phyloP scores from a whole-genome alignment of 1,284 basidiomycete genomes.

The Pascua guehoae region DNA sequence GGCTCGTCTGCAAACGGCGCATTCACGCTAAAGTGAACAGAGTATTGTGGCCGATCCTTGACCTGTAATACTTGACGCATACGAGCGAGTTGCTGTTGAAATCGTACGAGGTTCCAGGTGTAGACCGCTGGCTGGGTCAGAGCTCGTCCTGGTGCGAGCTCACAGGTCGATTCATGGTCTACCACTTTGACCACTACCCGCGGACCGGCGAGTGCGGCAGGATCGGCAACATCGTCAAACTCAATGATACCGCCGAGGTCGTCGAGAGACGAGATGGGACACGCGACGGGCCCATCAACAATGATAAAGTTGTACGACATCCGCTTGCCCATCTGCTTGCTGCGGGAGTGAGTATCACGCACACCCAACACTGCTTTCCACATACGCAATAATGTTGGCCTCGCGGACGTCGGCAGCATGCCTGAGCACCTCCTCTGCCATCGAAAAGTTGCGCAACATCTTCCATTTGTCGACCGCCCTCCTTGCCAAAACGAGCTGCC shows the following conservation, averaged over 20 bases:
- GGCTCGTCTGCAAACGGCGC: slow-evolving; percentile 88
- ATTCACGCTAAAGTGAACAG: slow-evolving; percentile 86
- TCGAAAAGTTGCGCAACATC: slow-evolving; percentile 73
- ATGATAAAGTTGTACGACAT: slow-evolving; percentile 90
- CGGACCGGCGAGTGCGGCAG: slow-evolving; percentile 70
- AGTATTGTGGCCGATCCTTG: slow-evolving; percentile 86
- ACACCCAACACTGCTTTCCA: background rate
- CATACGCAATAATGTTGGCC: slow-evolving; percentile 86
- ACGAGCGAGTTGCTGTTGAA: slow-evolving; percentile 80
- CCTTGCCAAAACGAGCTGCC: slow-evolving; percentile 71
- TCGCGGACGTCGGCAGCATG: slow-evolving; percentile 87
- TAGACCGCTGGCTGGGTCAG: slow-evolving; percentile 61
- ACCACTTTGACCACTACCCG: slow-evolving; percentile 86
- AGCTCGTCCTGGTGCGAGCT: slow-evolving; percentile 17
- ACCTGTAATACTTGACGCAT: slow-evolving; percentile 94
- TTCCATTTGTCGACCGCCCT: slow-evolving; percentile 82
- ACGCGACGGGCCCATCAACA: slow-evolving; percentile 58
- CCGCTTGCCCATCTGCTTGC: slow-evolving; percentile 77
- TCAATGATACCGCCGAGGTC: slow-evolving; percentile 82
- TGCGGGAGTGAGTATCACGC: slow-evolving; percentile 44
- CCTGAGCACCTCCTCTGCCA: slow-evolving; percentile 84
- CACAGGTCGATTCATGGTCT: slow-evolving; percentile 69
- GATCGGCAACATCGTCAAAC: slow-evolving; percentile 87
- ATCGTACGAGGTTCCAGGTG: slow-evolving; percentile 82
- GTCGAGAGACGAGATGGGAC: slow-evolving; percentile 75